Evolutionary conservation across 768 basidiomycete species (phyloP).

Genomic region (Leucogyrophana mollusca): DNA sequence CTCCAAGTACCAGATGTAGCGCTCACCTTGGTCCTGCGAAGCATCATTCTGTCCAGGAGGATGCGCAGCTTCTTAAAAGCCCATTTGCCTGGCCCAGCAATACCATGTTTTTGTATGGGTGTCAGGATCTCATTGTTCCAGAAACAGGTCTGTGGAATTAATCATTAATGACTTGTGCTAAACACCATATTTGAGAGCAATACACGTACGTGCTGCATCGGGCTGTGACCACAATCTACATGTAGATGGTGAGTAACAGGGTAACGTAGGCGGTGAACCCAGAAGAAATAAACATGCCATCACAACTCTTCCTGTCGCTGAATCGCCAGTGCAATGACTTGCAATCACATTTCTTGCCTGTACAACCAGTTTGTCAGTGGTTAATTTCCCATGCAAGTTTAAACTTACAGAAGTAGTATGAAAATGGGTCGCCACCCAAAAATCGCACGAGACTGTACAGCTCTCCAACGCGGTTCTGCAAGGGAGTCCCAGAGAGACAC

Average conservation of each 20-base stretch:
- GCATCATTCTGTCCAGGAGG: slow-evolving; percentile 92
- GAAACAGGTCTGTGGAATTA: slow-evolving; percentile 69
- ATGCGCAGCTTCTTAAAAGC: slow-evolving; percentile 94
- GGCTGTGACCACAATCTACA: slow-evolving; percentile 79
- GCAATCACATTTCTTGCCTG: slow-evolving; percentile 89
- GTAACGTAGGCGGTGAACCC: too few relatives aligned
- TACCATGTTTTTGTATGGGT: slow-evolving; percentile 91
- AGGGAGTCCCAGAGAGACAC: slow-evolving; percentile 95
- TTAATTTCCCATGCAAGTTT: neutral
- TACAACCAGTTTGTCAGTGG: slow-evolving; percentile 3
- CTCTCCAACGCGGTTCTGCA: slow-evolving; percentile 99
- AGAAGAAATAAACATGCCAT: slow-evolving; percentile 58
- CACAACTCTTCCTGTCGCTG: slow-evolving; percentile 76
- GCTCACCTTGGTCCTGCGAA: slow-evolving; percentile 79
- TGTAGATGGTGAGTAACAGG: neutral
- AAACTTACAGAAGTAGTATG: slow-evolving; percentile 83
- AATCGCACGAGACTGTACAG: slow-evolving; percentile 93
- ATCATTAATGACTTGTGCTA: slow-evolving; percentile 7
- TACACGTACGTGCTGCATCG: slow-evolving; percentile 70
- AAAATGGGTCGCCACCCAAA: slow-evolving; percentile 89
- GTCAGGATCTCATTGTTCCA: slow-evolving; percentile 97
- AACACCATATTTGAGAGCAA: neutral
- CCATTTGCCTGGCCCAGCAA: slow-evolving; percentile 70
- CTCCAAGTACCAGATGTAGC: neutral
- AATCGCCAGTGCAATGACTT: slow-evolving; percentile 97